A percentile compares a stretch with the other conserved stretches of the same genome.
Conservation (phyloP, 1,284 basidiomycete species). For the Omphalotus olearius region DNA sequence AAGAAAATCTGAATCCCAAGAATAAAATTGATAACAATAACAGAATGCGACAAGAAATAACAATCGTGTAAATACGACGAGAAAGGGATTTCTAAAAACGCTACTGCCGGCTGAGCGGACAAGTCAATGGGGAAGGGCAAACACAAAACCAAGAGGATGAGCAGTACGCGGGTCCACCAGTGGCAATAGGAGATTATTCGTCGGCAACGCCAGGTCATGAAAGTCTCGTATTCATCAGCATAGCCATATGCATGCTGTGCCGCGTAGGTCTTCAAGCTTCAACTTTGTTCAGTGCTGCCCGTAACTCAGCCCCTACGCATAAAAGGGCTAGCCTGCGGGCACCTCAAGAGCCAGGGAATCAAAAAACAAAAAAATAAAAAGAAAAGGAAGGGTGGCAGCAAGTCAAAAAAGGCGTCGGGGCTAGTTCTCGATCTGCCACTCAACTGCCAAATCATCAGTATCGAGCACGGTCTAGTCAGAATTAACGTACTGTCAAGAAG, state of each 20-base stretch:
- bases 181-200: neutral
- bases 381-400: neutral
- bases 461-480: neutral
- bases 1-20: no score
- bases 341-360: slow-evolving; percentile 16
- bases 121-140: neutral
- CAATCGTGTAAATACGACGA: slow-evolving; percentile 2
- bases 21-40: slow-evolving; percentile 10
- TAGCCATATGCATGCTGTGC: slow-evolving; percentile 12
- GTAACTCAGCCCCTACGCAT: slow-evolving; percentile 14
- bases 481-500: slow-evolving; percentile 53
- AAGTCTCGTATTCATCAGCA: slow-evolving; percentile 11
- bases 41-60: slow-evolving; percentile 1
- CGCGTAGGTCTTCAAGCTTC: slow-evolving; percentile 10
- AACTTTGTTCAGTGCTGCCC: slow-evolving; percentile 7
- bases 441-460: neutral
- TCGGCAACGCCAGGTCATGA: slow-evolving; percentile 9
- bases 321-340: slow-evolving; percentile 14
- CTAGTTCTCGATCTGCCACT: neutral
- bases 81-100: neutral
- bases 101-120: slow-evolving; percentile 8
- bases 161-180: slow-evolving; percentile 7
- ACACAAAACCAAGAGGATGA: neutral
- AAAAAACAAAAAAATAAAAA: slow-evolving; percentile 2
- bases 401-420: no score